These are phyloP conservation scores for Fraxinus excelsior DNA, from an alignment of 257 asterid genomes.

Conservation along the genomic window DNA sequence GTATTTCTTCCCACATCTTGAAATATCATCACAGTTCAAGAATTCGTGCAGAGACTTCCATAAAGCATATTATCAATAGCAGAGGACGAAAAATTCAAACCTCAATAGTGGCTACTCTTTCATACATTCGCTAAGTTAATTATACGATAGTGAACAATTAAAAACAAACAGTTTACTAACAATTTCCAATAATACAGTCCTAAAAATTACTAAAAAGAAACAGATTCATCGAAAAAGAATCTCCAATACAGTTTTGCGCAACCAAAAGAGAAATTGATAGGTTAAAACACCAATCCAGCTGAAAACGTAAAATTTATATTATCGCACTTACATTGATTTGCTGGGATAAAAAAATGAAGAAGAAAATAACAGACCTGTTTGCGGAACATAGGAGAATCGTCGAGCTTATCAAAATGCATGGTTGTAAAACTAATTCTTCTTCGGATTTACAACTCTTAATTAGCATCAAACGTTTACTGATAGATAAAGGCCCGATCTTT, in stretches of 20 bases:
- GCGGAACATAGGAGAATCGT: slow-evolving; percentile 99
- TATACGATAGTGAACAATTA: slow-evolving; percentile 18
- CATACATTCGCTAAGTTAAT: slow-evolving; percentile 1
- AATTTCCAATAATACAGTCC: neutral
- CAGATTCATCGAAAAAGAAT: neutral
- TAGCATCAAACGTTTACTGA: slow-evolving; percentile 38
- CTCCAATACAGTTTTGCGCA: neutral
- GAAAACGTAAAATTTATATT: neutral
- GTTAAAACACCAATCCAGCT: slow-evolving; percentile 17
- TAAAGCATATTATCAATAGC: neutral
- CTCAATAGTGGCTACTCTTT: neutral
- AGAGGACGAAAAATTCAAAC: slow-evolving; percentile 20
- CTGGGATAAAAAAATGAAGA: neutral
- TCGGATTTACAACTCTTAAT: slow-evolving; percentile 18
- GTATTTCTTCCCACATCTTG: slow-evolving; percentile 8
- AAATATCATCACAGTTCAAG: slow-evolving; percentile 14
- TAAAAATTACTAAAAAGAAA: slow-evolving; percentile 6
- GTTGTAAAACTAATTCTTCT: slow-evolving; percentile 39
- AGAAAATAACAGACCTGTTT: slow-evolving; percentile 65
- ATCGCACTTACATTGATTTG: neutral
- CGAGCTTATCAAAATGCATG: slow-evolving; percentile 97
- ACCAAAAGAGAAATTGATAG: slow-evolving; percentile 5
- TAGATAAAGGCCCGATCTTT: slow-evolving; percentile 46
- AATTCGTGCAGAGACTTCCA: neutral
- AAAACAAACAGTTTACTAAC: slow-evolving; percentile 1